Evolutionary conservation across 495 filamentous ascomycete species (phyloP), one percentile per base, ranked within the genome.

Genomic region (Penicillium salamii): DNA sequence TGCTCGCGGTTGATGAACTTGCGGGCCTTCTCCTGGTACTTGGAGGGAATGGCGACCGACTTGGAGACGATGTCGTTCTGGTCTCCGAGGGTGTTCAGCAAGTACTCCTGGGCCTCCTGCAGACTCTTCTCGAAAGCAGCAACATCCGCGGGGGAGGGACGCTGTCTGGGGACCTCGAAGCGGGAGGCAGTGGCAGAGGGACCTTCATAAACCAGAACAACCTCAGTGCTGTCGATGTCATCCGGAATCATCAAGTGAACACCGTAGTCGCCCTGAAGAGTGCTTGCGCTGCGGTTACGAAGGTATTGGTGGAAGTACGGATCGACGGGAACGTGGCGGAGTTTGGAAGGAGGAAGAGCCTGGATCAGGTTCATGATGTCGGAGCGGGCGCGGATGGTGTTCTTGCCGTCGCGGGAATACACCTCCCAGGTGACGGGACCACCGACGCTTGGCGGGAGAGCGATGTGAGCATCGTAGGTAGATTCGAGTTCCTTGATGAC

Each of bases 171-270:
- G 38, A 95, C 67, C 57, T 89, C 72, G 56, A 89, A 91, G 7
- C 76, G 67, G 19, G 81, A 59, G 11, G 74, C 72, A 0, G 73
- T 65, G 24, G 78, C 71, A 17, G 72, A 69, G 2, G 77, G 69
- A 17, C 87, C 90, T 63, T 97, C 91, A 57, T 89, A 96, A 8
- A 97, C 87, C 23, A 97, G 77, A 29, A 95, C 75, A 17, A 96
- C 72, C n/a, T 90, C 81, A 1, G 74, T 65, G 42, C 77, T 75
- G 31, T 81, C 65, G 32, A 84, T 75, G 2, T 81, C 72, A 17
- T 88, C 81, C 0, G 91, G 89, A 15, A 92, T 69, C 8, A 96
- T 78, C 13, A 95, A 57, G 53, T 89, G 83, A 9, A 97, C 91
- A 53, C 89, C 88, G 55, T 82, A 88, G 18, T 90, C 82, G 46